phyloP scores from a whole-genome alignment of 345 rosid genomes.

The Citrus medica region DNA sequence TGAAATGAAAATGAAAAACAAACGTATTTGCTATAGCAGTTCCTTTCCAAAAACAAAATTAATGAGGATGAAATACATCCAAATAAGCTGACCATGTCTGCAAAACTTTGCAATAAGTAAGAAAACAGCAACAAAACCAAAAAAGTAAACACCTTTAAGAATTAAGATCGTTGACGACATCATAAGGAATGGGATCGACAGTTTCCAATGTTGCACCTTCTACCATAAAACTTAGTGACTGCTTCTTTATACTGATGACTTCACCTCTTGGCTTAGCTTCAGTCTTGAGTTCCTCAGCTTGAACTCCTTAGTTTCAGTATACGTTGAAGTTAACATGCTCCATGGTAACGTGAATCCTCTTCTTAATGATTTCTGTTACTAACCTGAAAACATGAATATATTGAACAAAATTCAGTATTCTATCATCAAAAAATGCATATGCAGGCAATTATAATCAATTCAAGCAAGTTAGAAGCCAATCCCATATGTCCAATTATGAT shows the following conservation, averaged over 20 bases:
- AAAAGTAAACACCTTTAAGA: conserved; percentile 41
- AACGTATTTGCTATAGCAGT: background rate
- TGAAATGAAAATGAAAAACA: background rate
- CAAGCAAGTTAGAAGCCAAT: background rate
- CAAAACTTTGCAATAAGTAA: background rate
- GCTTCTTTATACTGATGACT: conserved; percentile 65
- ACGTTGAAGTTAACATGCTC: conserved; percentile 69
- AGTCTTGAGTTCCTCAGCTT: conserved; percentile 53
- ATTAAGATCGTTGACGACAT: conserved; percentile 61
- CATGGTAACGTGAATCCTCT: conserved; percentile 49
- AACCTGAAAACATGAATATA: too few relatives aligned
- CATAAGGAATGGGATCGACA: conserved; percentile 66
- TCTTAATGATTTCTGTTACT: too few relatives aligned
- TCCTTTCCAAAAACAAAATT: conserved; percentile 16
- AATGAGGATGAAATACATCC: background rate
- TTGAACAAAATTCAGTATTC: background rate
- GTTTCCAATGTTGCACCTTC: conserved; percentile 64
- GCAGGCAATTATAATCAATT: background rate
- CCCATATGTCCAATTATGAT: background rate
- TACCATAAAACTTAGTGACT: conserved; percentile 71
- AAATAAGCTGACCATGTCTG: background rate
- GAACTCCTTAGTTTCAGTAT: conserved; percentile 55
- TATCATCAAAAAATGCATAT: background rate
- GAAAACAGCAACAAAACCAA: conserved; percentile 9
- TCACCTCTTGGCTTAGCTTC: conserved; percentile 62